Evolutionary conservation across 2,329 filamentous ascomycete species (phyloP), one percentile per base, ranked within the genome.

Genomic region (Fusarium aywerte): DNA sequence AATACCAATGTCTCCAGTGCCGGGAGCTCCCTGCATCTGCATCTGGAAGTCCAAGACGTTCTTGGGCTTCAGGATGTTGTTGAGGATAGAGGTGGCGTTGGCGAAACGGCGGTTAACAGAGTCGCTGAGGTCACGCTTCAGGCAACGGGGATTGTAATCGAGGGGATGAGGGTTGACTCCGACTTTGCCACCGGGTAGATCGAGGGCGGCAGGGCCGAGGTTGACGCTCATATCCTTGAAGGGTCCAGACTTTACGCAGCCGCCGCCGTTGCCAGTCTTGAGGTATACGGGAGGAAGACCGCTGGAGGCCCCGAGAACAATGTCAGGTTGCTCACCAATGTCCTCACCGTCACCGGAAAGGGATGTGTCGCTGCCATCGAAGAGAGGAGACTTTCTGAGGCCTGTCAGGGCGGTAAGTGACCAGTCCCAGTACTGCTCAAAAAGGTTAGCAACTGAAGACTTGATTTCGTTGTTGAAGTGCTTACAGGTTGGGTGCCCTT

Each of bases 231-330:
- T 76, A 64, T 80, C 74, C 27, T 72, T 74, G n/a, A 87, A 80
- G 3, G 86, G 86, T 0, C 85, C 85, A 0, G 76, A 78, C 15
- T 73, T 77, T 4, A 89, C 78, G 70, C 85, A 88, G 23, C 86
- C 87, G 36, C 87, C 86, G 5, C 87, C 87, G 4, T 76, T 77
- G 8, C 84, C 86, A 1, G 83, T 77, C 1, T 83, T 80, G 11
- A 84, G 67, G 27, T 62, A 60, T 21, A 74, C 32, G 1, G 70
- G 54, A n/a, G 68, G 70, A 10, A 75, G 63, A 2, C 70, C 68
- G 31, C 65, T 79, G 13, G 62, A 62, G 39, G 66, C 66, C 27
- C 69, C 79, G 13, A 75, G 62, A 4, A 72, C 56, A 7, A 75
- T 65, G 21, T 70, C 69, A 5, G 62, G 57, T 16, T 70, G 55